Percentiles rank a stretch among this genome's conserved stretches.
These are phyloP conservation scores for Colletotrichum sp. DNA, from an alignment of 2,329 filamentous ascomycete genomes.

Conservation along the genomic window DNA sequence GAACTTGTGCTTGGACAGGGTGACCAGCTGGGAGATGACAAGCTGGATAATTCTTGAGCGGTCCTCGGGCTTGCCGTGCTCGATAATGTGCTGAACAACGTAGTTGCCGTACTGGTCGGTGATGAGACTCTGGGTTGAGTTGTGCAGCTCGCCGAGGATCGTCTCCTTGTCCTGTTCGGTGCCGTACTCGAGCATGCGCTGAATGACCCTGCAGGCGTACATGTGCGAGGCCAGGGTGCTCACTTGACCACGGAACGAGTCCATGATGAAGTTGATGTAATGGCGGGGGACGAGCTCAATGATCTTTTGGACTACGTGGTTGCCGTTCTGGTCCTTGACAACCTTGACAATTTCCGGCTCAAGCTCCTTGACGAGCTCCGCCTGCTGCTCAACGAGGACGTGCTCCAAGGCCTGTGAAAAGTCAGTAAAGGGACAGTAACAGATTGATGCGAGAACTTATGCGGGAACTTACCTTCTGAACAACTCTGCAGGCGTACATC, in stretches of 20 bases:
- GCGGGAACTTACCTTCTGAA: slow-evolving; percentile 75
- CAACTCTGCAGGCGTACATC: slow-evolving; percentile 93
- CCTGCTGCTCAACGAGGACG: slow-evolving; percentile 90
- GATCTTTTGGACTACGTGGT: slow-evolving; percentile 95
- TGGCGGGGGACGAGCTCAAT: slow-evolving; percentile 81
- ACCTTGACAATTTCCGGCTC: slow-evolving; percentile 77
- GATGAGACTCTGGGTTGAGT: slow-evolving; percentile 74
- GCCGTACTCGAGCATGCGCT: slow-evolving; percentile 87
- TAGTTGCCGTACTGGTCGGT: slow-evolving; percentile 95
- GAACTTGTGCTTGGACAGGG: slow-evolving; percentile 91
- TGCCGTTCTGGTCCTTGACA: slow-evolving; percentile 88
- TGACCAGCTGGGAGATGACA: slow-evolving; percentile 74
- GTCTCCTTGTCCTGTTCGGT: slow-evolving; percentile 72
- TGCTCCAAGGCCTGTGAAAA: slow-evolving; percentile 77
- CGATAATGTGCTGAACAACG: slow-evolving; percentile 90
- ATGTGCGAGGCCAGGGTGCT: slow-evolving; percentile 76
- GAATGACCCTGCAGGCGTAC: slow-evolving; percentile 92
- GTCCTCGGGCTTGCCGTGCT: slow-evolving; percentile 77
- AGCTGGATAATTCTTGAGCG: slow-evolving; percentile 74
- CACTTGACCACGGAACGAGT: slow-evolving; percentile 78
- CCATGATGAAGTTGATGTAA: slow-evolving; percentile 85
- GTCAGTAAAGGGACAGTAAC: not conserved
- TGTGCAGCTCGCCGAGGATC: slow-evolving; percentile 81
- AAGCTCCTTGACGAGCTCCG: slow-evolving; percentile 81
- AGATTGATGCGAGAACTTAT: slow-evolving; percentile 22